phyloP scores from a whole-genome alignment of 2,329 filamentous ascomycete species.

The Phyllachora maydis region DNA sequence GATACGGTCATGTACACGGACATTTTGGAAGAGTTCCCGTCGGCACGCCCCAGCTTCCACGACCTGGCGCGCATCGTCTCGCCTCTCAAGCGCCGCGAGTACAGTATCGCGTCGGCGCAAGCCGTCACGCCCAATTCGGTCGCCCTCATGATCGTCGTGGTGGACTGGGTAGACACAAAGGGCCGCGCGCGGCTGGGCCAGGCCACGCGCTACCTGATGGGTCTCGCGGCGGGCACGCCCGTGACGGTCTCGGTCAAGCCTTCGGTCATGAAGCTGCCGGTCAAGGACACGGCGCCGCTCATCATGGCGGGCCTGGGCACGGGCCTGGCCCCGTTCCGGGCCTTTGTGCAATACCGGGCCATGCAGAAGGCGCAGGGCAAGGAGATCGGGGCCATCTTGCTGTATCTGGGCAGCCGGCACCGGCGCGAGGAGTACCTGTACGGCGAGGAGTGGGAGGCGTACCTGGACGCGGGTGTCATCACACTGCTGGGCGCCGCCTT shows the following conservation, averaged over 20 bases:
- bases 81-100: slow-evolving; percentile 90
- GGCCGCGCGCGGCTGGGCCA: slow-evolving; percentile 84
- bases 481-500: slow-evolving; percentile 87
- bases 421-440: slow-evolving; percentile 98
- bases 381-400: slow-evolving; percentile 75
- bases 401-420: slow-evolving; percentile 94
- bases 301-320: slow-evolving; percentile 99
- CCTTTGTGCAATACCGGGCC: slow-evolving; percentile 93
- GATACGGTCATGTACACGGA: slow-evolving; percentile 87
- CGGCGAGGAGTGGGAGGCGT: slow-evolving; percentile 98
- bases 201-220: slow-evolving; percentile 74
- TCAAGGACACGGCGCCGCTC: slow-evolving; percentile 69
- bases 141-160: slow-evolving; percentile 88
- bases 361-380: slow-evolving; percentile 97
- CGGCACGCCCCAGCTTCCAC: slow-evolving; percentile 72
- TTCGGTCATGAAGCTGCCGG: slow-evolving; percentile 96
- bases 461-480: slow-evolving; percentile 85
- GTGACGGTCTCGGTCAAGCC: slow-evolving; percentile 93
- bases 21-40: slow-evolving; percentile 71
- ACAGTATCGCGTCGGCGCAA: slow-evolving; percentile 96
- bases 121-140: slow-evolving; percentile 82
- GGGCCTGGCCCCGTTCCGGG: slow-evolving; percentile 94
- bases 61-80: slow-evolving; percentile 74
- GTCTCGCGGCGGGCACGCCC: slow-evolving; percentile 51
- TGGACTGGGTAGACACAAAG: slow-evolving; percentile 79